Conservation (phyloP, 768 basidiomycete species). For the Lentinus brumalis region DNA sequence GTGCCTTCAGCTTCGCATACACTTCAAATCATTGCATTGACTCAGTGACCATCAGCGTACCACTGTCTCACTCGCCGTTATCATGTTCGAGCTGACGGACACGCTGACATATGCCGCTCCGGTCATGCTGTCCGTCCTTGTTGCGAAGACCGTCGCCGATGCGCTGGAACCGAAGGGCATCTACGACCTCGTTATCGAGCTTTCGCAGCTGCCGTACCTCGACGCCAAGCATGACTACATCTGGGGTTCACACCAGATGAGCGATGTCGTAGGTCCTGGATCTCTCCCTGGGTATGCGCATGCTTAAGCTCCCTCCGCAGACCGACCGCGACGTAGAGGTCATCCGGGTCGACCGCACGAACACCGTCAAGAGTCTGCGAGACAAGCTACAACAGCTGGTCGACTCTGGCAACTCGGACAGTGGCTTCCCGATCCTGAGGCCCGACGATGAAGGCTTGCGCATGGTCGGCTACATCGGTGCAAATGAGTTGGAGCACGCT, state of each 20-base stretch:
- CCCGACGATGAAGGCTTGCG: constrained; percentile 53
- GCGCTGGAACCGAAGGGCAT: constrained; percentile 91
- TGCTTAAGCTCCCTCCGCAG: constrained; percentile 38
- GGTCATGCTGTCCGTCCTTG: constrained; percentile 84
- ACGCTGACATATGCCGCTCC: constrained; percentile 91
- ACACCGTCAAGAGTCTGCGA: constrained; percentile 77
- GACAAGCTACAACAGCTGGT: constrained; percentile 66
- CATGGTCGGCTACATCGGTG: constrained; percentile 88
- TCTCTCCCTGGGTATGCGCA: not conserved
- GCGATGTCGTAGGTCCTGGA: constrained; percentile 70
- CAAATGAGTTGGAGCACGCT: constrained; percentile 93
- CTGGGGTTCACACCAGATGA: constrained; percentile 78
- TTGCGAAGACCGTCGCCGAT: constrained; percentile 90
- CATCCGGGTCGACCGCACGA: constrained; percentile 69
- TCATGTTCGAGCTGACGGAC: constrained; percentile 93
- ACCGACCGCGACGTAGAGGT: constrained; percentile 65
- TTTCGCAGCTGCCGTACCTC: constrained; percentile 89
- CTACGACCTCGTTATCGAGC: constrained; percentile 91
- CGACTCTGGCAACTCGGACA: constrained; percentile 65
- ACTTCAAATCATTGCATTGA: constrained; percentile 1
- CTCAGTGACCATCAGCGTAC: constrained; percentile 54
- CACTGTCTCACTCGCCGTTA: constrained; percentile 93
- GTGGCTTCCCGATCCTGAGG: constrained; percentile 86
- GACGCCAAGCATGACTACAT: constrained; percentile 89
- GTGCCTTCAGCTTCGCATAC: constrained; percentile 27